These are phyloP conservation scores for Kingdonia uniflora DNA, from an alignment of 164 flowering plant genomes.

Conservation along the genomic window DNA sequence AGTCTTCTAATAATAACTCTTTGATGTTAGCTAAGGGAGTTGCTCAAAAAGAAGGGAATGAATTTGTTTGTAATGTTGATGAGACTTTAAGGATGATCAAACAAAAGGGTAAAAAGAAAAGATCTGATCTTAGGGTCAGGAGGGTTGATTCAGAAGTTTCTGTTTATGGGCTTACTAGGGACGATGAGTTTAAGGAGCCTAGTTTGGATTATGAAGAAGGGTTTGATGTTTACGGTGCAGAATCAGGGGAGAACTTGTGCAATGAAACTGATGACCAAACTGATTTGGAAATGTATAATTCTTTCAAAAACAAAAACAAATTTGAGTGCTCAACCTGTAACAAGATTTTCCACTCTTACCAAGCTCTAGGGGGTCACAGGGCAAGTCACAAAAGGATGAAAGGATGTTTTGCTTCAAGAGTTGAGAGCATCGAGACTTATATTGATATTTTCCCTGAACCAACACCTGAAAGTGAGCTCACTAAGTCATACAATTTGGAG, in stretches of 20 bases:
- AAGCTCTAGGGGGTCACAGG: conserved; percentile 56
- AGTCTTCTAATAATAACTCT: conserved; percentile 63
- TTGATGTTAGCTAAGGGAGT: conserved; percentile 27
- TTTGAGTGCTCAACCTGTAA: conserved; percentile 38
- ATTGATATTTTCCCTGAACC: conserved; percentile 17
- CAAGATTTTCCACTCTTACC: conserved; percentile 44
- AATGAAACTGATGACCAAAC: conserved; percentile 12
- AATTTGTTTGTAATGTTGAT: conserved; percentile 5
- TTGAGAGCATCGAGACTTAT: conserved; percentile 32
- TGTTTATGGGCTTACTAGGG: conserved; percentile 26
- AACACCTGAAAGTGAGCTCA: conserved; percentile 12
- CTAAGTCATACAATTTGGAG: conserved; percentile 8
- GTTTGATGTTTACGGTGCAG: conserved; percentile 14
- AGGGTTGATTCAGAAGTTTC: conserved; percentile 30
- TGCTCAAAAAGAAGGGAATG: conserved; percentile 11
- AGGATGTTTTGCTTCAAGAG: conserved; percentile 20
- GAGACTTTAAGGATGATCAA: conserved; percentile 20
- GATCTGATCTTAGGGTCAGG: conserved; percentile 17
- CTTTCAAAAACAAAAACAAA: conserved; percentile 27
- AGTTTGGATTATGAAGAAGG: conserved; percentile 15
- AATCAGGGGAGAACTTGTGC: conserved; percentile 18
- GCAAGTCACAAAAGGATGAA: conserved; percentile 39
- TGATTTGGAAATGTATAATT: conserved; percentile 19
- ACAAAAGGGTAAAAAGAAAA: conserved; percentile 19
- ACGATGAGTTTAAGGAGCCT: conserved; percentile 1